A percentile compares a stretch with the other conserved stretches of the same genome.
phyloP scores from a whole-genome alignment of 2,329 filamentous ascomycete genomes.

The Fusarium gaditjirri region DNA sequence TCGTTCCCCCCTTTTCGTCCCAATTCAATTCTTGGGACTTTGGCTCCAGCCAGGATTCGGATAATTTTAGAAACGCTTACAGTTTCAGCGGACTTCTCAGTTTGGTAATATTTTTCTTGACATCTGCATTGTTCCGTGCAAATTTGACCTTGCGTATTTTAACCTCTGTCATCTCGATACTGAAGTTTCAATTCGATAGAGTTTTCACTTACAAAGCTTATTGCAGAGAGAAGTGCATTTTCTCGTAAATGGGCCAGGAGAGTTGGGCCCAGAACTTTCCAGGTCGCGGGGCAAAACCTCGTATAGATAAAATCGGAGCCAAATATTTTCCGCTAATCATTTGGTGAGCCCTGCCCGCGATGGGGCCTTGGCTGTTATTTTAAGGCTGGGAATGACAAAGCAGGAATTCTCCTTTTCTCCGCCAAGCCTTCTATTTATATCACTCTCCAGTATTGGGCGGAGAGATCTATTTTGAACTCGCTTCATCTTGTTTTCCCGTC shows the following conservation, averaged over 20 bases:
- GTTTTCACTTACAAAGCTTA: constrained; percentile 11
- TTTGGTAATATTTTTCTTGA: background rate
- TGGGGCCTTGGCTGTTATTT: constrained; percentile 13
- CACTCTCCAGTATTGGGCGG: accelerated
- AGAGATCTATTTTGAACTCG: background rate
- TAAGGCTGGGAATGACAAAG: background rate
- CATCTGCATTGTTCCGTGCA: background rate
- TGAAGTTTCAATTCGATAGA: background rate
- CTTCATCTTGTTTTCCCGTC: background rate
- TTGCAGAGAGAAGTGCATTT: background rate
- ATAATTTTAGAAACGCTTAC: constrained; percentile 6
- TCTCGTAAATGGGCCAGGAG: background rate
- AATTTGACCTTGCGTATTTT: background rate
- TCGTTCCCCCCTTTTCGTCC: constrained; percentile 6
- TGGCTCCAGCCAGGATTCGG: background rate
- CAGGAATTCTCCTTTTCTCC: background rate
- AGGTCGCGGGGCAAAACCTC: constrained; percentile 6
- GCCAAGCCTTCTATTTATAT: constrained; percentile 11
- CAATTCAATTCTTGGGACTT: constrained; percentile 12
- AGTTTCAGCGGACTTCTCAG: background rate
- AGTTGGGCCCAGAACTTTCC: background rate
- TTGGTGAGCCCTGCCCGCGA: background rate
- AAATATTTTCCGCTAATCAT: constrained; percentile 30
- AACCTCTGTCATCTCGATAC: background rate
- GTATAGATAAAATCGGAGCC: constrained; percentile 17